Conservation (phyloP, 257 asterid species). For the Capsicum baccatum region DNA sequence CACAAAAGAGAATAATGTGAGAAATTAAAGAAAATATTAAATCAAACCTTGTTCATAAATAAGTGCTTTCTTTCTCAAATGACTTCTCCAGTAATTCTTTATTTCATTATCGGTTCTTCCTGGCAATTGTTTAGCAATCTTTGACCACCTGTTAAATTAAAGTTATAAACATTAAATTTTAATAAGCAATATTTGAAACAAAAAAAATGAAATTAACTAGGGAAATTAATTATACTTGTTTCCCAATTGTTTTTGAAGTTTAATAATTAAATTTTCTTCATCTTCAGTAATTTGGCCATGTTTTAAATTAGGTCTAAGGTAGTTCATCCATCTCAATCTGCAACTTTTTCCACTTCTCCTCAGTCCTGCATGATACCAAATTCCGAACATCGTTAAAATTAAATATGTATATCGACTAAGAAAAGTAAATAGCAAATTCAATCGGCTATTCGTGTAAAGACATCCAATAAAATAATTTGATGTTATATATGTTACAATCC, state of each 20-base stretch:
- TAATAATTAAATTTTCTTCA: constrained; percentile 56
- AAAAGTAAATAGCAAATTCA: neutral
- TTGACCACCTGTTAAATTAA: constrained; percentile 66
- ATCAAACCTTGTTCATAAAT: constrained; percentile 38
- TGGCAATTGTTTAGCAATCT: constrained; percentile 65
- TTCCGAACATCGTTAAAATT: too few relatives aligned
- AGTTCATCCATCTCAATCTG: constrained; percentile 83
- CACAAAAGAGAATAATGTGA: neutral
- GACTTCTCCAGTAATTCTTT: constrained; percentile 77
- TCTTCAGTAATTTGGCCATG: constrained; percentile 60
- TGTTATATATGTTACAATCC: neutral
- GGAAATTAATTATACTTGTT: constrained; percentile 53
- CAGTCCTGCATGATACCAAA: constrained; percentile 45
- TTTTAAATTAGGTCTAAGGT: constrained; percentile 70
- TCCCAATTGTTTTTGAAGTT: constrained; percentile 70
- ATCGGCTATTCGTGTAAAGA: neutral
- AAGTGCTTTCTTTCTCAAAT: constrained; percentile 51
- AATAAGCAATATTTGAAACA: neutral
- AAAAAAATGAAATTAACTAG: neutral
- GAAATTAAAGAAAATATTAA: neutral
- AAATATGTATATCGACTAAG: neutral
- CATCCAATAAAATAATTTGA: neutral
- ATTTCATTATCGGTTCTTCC: constrained; percentile 90
- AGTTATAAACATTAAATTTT: neutral
- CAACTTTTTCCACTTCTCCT: constrained; percentile 79